Evolutionary conservation across 805 yeast genomes (phyloP), one percentile per base, ranked within the genome.

Genomic region (Saccharomycopsis synnaedendra): DNA sequence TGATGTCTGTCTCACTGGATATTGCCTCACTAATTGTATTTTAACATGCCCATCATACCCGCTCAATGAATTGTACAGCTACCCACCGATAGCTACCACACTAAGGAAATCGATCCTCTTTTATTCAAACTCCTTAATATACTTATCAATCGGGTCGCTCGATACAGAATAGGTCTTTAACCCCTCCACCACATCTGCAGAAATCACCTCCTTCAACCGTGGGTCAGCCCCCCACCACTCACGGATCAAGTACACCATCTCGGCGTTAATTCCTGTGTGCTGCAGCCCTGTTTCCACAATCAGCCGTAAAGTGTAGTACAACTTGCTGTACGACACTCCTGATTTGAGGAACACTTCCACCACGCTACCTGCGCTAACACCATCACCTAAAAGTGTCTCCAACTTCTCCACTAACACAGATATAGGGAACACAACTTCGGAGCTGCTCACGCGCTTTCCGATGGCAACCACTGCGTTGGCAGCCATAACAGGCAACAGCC

Each of bases 381-480:
- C n/a, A 46, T 70, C 75, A 36, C 68, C 66, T 39, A 82, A 67
- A 55, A 78, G 71, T 54, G 74, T 75, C 54, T 81, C 71, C 42
- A 85, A 66, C 51, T 82, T 68, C 50, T 85, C 82, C 55, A 86
- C 68, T 42, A 89, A 68, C 48, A 78, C 80, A 54, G 76, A 76
- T 5, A 85, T 71, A 19, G 96, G 95, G 68, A 89, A 87, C 3
- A 88, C 83, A 57, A 77, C 71, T 56, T 87, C 95, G 39, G 85
- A 78, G 29, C 75, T 74, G 46, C 76, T 70, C 44, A 87, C 68
- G 58, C 75, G 76, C 50, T 75, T 69, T 0, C 95, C 96, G 45
- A 82, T 64, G 11, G 64, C 60, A 5, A 68, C 56, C 41, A 68
- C 46, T 45, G 59, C 42, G 33, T 52, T 52, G 29, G 48, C 37